A percentile compares a stretch with the other conserved stretches of the same genome.
phyloP scores from a whole-genome alignment of 2,329 filamentous ascomycete genomes.

The Fusarium nygamai region DNA sequence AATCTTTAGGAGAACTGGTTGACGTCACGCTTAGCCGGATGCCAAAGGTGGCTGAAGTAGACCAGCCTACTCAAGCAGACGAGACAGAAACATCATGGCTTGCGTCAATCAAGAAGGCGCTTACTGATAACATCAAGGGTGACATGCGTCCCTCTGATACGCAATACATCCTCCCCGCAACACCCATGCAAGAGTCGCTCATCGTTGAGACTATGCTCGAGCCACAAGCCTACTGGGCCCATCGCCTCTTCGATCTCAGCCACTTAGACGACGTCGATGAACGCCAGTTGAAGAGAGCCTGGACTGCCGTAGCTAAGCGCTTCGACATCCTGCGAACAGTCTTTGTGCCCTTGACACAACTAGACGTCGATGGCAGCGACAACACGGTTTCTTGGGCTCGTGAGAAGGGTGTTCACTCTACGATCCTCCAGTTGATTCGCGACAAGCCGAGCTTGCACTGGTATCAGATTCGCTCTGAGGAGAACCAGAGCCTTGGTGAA shows the following conservation, averaged over 20 bases:
- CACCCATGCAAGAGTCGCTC: conserved; percentile 19
- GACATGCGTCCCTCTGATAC: conserved; percentile 5
- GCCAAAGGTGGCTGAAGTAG: not conserved
- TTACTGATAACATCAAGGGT: not conserved
- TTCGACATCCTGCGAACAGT: conserved; percentile 15
- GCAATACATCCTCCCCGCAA: not conserved
- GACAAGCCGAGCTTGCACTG: not conserved
- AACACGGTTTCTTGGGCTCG: conserved; percentile 6
- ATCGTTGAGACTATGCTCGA: conserved; percentile 26
- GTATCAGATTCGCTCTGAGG: not conserved
- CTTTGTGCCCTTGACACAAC: conserved; percentile 9
- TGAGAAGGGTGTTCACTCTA: not conserved
- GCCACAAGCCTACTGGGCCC: conserved; percentile 21
- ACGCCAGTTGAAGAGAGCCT: conserved; percentile 6
- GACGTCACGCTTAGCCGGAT: not conserved
- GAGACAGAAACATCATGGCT: not conserved
- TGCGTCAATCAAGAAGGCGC: not conserved
- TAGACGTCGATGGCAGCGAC: not conserved
- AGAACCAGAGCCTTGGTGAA: not conserved
- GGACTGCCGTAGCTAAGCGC: conserved; percentile 3
- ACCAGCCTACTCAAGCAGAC: rapidly evolving
- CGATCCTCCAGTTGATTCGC: conserved; percentile 1
- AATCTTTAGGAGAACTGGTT: conserved; percentile 1
- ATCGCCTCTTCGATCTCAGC: conserved; percentile 15
- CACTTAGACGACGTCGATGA: conserved; percentile 4